Evolutionary conservation across 768 basidiomycete species (phyloP), one percentile per base, ranked within the genome.

Genomic region (Xerocomus spinulosus): DNA sequence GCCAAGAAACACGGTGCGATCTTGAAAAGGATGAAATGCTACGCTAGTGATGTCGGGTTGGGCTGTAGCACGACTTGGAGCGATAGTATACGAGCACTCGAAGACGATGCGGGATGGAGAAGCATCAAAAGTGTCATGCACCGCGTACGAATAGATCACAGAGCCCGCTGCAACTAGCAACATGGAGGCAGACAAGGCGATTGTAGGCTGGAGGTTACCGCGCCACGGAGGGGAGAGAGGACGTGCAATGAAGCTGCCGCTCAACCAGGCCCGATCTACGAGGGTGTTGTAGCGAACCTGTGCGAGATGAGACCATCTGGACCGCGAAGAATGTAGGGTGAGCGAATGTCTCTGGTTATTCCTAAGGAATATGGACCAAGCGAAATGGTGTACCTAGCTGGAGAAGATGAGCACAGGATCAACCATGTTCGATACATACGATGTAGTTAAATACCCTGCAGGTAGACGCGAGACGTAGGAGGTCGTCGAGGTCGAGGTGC

Each of bases 141-240:
- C 79, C 15, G 52, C 64, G 58, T 84, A 88, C 8, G 76, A 80
- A 53, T 79, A 74, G n/a, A 89, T 63, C 18, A 60, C 58, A 52
- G 67, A 68, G 10, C 83, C 85, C 6, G 83, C 79, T 13, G 79
- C 83, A 35, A 87, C 76, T 30, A 85, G 50, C 2, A 89, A 67
- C 8, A 81, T 70, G 23, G 77, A 77, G 15, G 66, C 46, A 46
- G 73, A 82, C 48, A 82, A 71, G 23, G 81, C 77, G 30, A 88
- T 59, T 12, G 72, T 56, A 5, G 86, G 82, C 48, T 78, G 82
- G 5, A 75, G 63, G 55, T 76, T 84, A 20, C 69, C 71, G 5
- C 55, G 13, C 85, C 85, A 88, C 9, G 75, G 73, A 21, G 70
- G 68, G 18, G 81, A 78, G 9, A 88, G 71, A 2, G 84, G 85